Percentiles rank a stretch among this genome's conserved stretches.
Evolutionary conservation across 495 filamentous ascomycete genomes (phyloP).

Genomic region (Aspergillus incahuasiensis): DNA sequence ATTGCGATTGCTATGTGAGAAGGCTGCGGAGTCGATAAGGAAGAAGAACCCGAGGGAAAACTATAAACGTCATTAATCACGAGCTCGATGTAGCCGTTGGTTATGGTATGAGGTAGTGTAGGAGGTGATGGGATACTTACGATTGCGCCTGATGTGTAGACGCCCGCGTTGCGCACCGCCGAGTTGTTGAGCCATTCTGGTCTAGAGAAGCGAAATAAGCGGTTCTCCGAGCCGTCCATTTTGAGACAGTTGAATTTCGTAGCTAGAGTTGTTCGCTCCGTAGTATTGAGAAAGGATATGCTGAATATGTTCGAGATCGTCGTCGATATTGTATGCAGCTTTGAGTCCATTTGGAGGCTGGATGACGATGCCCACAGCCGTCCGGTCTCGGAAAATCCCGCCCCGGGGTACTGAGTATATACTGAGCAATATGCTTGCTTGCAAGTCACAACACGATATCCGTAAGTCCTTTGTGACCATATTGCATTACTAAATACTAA

Average conservation of each 20-base stretch:
- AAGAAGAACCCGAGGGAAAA: constrained; percentile 97
- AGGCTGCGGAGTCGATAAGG: constrained; percentile 86
- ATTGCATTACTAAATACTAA: no score
- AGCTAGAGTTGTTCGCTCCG: neutral
- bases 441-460: no score
- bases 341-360: constrained; percentile 7
- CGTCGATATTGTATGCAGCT: neutral
- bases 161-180: constrained; percentile 73
- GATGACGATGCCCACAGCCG: constrained; percentile 12
- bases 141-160: constrained; percentile 81
- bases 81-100: neutral
- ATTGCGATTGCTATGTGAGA: constrained; percentile 75
- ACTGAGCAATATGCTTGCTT: neutral
- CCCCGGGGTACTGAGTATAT: constrained; percentile 4
- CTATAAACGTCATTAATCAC: constrained; percentile 38
- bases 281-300: neutral
- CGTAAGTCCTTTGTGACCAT: no score
- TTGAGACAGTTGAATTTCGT: neutral
- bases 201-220: constrained; percentile 73
- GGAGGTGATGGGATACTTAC: constrained; percentile 46
- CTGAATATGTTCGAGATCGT: neutral
- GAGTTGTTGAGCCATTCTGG: constrained; percentile 89
- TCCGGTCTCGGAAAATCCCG: constrained; percentile 24
- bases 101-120: neutral
- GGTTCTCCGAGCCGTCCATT: constrained; percentile 52